phyloP scores from a whole-genome alignment of 768 basidiomycete genomes.

The Russula brevipes region DNA sequence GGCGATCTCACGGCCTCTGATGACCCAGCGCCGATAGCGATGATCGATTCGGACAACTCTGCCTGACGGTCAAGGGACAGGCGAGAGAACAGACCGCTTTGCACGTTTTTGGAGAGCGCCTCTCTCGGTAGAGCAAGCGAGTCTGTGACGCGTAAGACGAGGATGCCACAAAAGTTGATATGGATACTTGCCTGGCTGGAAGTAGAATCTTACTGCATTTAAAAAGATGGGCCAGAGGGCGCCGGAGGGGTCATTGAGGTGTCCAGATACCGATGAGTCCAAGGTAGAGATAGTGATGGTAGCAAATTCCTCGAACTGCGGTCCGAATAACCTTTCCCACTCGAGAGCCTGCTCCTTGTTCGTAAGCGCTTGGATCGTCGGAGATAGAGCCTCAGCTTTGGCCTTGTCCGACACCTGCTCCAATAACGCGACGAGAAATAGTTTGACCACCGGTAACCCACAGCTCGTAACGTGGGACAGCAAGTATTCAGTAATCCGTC shows the following conservation, averaged over 20 bases:
- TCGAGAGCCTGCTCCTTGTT: constrained; percentile 15
- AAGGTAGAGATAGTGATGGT: constrained; percentile 44
- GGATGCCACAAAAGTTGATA: constrained; percentile 1
- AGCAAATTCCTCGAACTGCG: constrained; percentile 35
- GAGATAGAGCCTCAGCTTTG: constrained; percentile 52
- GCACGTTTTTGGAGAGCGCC: constrained; percentile 42
- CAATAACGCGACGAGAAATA: constrained; percentile 48
- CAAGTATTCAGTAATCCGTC: constrained; percentile 67
- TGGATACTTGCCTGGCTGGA: constrained; percentile 40
- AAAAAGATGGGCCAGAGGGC: constrained; percentile 50
- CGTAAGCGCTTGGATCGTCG: constrained; percentile 45
- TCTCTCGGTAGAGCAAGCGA: constrained; percentile 36
- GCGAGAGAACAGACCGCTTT: constrained; percentile 50
- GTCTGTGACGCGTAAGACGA: constrained; percentile 33
- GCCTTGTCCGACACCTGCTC: constrained; percentile 44
- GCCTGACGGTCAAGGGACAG: constrained; percentile 51
- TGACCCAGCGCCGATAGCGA: constrained; percentile 48
- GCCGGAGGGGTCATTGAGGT: constrained; percentile 42
- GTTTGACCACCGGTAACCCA: constrained; percentile 42
- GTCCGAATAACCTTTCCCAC: constrained; percentile 33
- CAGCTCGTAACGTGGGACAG: constrained; percentile 73
- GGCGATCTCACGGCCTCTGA: constrained; percentile 41
- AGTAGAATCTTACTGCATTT: constrained; percentile 40
- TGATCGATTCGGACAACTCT: constrained; percentile 50
- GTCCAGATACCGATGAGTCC: constrained; percentile 41